These are phyloP conservation scores for Pythium insidiosum DNA, from an alignment of 352 stramenopile genomes.

Conservation along the genomic window DNA sequence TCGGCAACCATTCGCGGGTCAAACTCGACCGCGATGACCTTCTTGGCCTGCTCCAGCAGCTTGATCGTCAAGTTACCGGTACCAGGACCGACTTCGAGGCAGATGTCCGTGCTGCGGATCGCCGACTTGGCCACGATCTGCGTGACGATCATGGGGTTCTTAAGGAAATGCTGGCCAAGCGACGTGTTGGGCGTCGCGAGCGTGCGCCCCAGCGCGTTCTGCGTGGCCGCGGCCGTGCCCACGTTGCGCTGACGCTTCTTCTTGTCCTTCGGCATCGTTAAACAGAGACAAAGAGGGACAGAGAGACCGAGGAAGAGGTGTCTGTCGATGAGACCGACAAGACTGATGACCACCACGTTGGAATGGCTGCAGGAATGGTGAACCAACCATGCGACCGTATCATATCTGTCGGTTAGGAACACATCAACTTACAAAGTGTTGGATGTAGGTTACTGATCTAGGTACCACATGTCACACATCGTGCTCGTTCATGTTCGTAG, in stretches of 20 bases:
- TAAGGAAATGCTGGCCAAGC: slow-evolving; percentile 99
- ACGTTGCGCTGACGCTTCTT: slow-evolving; percentile 77
- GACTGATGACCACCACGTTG: too few relatives aligned
- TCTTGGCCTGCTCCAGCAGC: slow-evolving; percentile 95
- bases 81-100: slow-evolving; percentile 95
- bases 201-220: slow-evolving; percentile 82
- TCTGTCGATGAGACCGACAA: too few relatives aligned
- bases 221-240: slow-evolving; percentile 51
- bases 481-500: too few relatives aligned
- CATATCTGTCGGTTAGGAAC: too few relatives aligned
- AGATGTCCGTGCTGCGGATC: slow-evolving; percentile 94
- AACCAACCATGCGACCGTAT: too few relatives aligned
- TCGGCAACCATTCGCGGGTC: slow-evolving; percentile 99
- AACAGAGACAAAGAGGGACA: too few relatives aligned
- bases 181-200: slow-evolving; percentile 96
- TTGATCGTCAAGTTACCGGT: slow-evolving; percentile 99
- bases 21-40: slow-evolving; percentile 97
- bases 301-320: too few relatives aligned
- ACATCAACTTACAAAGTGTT: too few relatives aligned
- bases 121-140: slow-evolving; percentile 96
- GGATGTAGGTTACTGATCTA: too few relatives aligned
- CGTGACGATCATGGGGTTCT: slow-evolving; percentile 96
- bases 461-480: too few relatives aligned
- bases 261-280: slow-evolving; percentile 86
- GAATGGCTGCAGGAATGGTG: too few relatives aligned